Conservation (phyloP, 208 protist species). For the Leishmania braziliensis region DNA sequence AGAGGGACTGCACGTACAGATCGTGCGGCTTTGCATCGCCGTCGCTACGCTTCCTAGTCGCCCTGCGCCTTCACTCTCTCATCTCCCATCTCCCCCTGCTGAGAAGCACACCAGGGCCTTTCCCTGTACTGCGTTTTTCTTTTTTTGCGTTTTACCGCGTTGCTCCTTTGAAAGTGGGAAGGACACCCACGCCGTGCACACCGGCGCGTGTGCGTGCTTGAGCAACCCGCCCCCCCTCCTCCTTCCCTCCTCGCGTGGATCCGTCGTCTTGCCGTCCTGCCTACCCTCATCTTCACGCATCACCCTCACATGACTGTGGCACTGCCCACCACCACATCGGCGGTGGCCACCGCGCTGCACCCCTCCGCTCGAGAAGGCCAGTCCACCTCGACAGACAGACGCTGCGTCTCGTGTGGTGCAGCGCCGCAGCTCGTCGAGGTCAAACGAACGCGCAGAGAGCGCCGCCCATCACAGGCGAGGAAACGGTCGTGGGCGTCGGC, state of each 20-base stretch:
- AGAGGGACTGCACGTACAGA: neutral
- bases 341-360: neutral
- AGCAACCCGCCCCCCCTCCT: too few species aligned
- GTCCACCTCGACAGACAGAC: too few species aligned
- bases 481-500: neutral
- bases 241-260: neutral
- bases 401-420: neutral
- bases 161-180: neutral
- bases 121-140: neutral
- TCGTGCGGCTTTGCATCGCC: neutral
- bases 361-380: constrained; percentile 16
- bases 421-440: neutral
- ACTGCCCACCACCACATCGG: constrained; percentile 11
- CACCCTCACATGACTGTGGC: neutral
- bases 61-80: neutral
- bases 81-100: neutral
- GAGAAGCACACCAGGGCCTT: too few species aligned
- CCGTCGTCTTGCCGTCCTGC: neutral
- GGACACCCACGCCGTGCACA: neutral
- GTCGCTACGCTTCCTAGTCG: neutral
- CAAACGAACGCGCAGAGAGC: constrained; percentile 4
- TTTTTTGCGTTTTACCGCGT: neutral
- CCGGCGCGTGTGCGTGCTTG: neutral
- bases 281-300: neutral
- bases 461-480: neutral